Percentiles rank a stretch among this genome's conserved stretches.
Conservation (phyloP, 2,329 filamentous ascomycete species). For the Pestalotiopsis sp. region DNA sequence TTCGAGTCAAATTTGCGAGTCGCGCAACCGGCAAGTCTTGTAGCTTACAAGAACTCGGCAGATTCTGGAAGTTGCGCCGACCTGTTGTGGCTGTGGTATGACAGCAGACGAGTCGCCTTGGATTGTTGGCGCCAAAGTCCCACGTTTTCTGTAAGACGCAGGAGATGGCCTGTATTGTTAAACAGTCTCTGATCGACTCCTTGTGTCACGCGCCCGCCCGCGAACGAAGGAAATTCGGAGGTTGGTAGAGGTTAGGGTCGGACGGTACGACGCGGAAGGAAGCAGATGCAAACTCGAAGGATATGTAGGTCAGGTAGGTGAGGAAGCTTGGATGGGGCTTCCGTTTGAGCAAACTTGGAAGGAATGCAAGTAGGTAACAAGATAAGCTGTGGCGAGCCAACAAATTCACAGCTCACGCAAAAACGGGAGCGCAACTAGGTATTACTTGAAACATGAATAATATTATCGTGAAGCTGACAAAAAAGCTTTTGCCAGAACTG, state of each 20-base stretch:
- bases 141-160: not conserved
- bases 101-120: not conserved
- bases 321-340: not conserved
- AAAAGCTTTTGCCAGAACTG: not conserved
- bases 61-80: not conserved
- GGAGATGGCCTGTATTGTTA: not conserved
- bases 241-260: not conserved
- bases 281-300: not conserved
- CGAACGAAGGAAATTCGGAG: not conserved
- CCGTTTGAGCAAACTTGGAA: not conserved
- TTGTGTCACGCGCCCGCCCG: not conserved
- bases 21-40: not conserved
- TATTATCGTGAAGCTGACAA: not conserved
- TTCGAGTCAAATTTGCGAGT: not conserved
- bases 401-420: not conserved
- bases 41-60: not conserved
- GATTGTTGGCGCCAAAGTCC: not conserved
- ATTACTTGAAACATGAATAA: not conserved
- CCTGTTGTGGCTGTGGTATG: not conserved
- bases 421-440: not conserved
- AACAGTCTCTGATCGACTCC: not conserved
- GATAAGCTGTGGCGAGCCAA: not conserved
- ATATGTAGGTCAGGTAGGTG: not conserved
- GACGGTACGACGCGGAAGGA: not conserved
- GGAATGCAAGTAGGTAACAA: not conserved